Percentiles rank a stretch among this genome's conserved stretches.
Conservation (phyloP, 2,329 filamentous ascomycete species). For the Pseudocercospora crystallina region DNA sequence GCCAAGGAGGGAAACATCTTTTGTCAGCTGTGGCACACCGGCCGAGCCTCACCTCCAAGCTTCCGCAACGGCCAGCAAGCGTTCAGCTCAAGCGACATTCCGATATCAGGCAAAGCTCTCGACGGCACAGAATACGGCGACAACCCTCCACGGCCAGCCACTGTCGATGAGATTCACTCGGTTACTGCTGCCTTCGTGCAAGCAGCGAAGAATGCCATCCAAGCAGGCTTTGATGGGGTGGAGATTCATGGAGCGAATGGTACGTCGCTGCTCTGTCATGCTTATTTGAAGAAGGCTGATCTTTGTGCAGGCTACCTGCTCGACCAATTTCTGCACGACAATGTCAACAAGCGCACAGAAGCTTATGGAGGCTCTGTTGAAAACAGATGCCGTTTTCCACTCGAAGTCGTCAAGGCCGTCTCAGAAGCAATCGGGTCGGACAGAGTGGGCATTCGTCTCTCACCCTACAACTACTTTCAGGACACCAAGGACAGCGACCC, state of each 20-base stretch:
- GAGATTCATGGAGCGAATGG: constrained; percentile 41
- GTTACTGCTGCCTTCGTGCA: constrained; percentile 37
- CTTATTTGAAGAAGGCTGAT: neutral
- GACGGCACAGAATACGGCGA: constrained; percentile 36
- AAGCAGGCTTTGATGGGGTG: constrained; percentile 60
- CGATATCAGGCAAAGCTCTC: constrained; percentile 29
- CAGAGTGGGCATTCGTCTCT: constrained; percentile 56
- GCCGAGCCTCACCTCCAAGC: constrained; percentile 43
- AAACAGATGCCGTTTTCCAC: constrained; percentile 49
- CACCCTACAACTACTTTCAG: constrained; percentile 62
- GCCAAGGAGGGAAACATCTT: constrained; percentile 62
- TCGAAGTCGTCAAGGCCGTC: constrained; percentile 54
- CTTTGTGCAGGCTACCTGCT: constrained; percentile 54
- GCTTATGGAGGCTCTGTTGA: constrained; percentile 44
- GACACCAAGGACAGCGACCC: constrained; percentile 60
- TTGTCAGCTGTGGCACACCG: constrained; percentile 61
- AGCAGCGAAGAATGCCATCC: constrained; percentile 43
- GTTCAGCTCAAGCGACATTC: constrained; percentile 35
- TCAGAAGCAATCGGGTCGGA: constrained; percentile 53
- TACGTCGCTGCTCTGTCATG: too few species aligned
- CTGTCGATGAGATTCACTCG: constrained; percentile 37
- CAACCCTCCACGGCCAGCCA: constrained; percentile 38
- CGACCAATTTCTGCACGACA: constrained; percentile 63
- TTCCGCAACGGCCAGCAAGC: constrained; percentile 24
- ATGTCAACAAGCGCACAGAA: constrained; percentile 53